A percentile compares a stretch with the other conserved stretches of the same genome.
These are phyloP conservation scores for Candida germanica DNA, from an alignment of 805 yeast species.

Conservation along the genomic window DNA sequence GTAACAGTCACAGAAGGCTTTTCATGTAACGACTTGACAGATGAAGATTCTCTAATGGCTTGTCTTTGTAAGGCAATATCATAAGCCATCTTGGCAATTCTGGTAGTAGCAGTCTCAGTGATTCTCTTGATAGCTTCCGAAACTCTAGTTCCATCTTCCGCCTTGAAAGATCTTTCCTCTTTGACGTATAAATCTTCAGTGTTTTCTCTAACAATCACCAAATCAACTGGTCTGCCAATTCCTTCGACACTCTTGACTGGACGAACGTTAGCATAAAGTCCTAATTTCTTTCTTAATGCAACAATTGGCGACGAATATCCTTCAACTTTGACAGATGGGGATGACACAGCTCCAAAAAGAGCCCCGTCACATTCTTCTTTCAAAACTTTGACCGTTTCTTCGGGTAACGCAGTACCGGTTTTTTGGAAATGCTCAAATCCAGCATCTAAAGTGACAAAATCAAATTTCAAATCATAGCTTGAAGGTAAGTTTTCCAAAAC, in stretches of 20 bases:
- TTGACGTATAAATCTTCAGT: conserved; percentile 97
- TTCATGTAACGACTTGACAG: conserved; percentile 28
- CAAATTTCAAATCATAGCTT: conserved; percentile 72
- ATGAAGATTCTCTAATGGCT: conserved; percentile 58
- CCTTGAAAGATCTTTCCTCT: conserved; percentile 76
- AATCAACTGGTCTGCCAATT: conserved; percentile 84
- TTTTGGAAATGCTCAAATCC: conserved; percentile 92
- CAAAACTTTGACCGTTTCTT: conserved; percentile 78
- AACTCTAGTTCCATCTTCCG: conserved; percentile 78
- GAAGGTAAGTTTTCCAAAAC: conserved; percentile 79
- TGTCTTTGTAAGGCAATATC: conserved; percentile 93
- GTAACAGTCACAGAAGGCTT: conserved; percentile 81
- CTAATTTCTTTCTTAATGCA: conserved; percentile 94
- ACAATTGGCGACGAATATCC: conserved; percentile 99
- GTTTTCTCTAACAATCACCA: conserved; percentile 98
- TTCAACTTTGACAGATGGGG: conserved; percentile 89
- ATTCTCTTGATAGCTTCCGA: conserved; percentile 99
- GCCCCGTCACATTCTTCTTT: conserved; percentile 92
- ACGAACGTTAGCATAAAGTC: conserved; percentile 93
- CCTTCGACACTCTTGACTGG: conserved; percentile 94
- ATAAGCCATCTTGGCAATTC: conserved; percentile 86
- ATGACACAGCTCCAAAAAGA: conserved; percentile 93
- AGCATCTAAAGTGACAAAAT: conserved; percentile 85
- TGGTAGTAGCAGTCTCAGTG: conserved; percentile 78
- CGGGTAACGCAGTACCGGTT: conserved; percentile 96